Conservation (phyloP, 768 basidiomycete genomes). For the Collybiopsis confluens region DNA sequence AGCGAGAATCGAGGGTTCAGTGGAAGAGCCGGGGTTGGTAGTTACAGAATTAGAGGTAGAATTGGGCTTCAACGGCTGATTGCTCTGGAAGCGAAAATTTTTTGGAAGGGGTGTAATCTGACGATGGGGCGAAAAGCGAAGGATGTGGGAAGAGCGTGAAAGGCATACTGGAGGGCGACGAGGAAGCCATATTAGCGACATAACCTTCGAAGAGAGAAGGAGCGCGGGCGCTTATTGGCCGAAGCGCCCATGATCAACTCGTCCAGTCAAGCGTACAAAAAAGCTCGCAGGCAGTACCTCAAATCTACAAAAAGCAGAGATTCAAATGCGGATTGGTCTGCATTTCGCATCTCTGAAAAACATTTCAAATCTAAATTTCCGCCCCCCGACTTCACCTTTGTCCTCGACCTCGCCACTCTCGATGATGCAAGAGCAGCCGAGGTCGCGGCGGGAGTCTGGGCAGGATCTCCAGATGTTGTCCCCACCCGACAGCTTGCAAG, state of each 20-base stretch:
- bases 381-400: conserved; percentile 64
- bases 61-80: conserved; percentile 21
- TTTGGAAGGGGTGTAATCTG: too few relatives aligned
- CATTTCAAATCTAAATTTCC: conserved; percentile 76
- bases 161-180: conserved; percentile 43
- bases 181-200: conserved; percentile 74
- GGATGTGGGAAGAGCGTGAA: conserved; percentile 27
- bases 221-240: not conserved
- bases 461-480: conserved; percentile 36
- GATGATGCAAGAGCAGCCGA: conserved; percentile 37
- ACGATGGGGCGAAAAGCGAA: conserved; percentile 16
- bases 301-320: conserved; percentile 58
- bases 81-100: conserved; percentile 33
- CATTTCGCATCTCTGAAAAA: conserved; percentile 78
- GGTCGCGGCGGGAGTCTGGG: conserved; percentile 42
- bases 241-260: not conserved
- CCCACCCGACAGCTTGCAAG: conserved; percentile 21
- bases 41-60: conserved; percentile 15
- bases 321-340: conserved; percentile 52
- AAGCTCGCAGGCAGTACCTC: conserved; percentile 50
- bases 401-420: conserved; percentile 62
- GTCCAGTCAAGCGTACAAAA: conserved; percentile 33
- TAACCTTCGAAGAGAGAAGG: conserved; percentile 27
- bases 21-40: conserved; percentile 20
- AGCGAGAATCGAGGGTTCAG: conserved; percentile 46